phyloP scores from a whole-genome alignment of 2,329 filamentous ascomycete genomes.

The Juglanconis sp. region DNA sequence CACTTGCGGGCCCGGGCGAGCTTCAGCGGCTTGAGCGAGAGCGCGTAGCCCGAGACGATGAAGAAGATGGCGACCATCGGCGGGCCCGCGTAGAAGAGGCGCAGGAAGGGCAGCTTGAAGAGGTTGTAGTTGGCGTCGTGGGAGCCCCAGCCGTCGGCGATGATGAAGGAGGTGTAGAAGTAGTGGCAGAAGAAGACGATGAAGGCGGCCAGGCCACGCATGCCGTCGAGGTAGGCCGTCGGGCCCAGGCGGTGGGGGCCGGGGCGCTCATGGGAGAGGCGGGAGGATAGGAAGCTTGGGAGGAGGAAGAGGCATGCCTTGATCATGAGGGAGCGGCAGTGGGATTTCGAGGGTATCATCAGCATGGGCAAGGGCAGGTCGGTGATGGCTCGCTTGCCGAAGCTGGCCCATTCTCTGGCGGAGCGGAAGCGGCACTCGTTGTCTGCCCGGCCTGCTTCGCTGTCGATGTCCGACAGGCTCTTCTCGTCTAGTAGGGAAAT shows the following conservation, averaged over 20 bases:
- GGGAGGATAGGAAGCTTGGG: constrained; percentile 51
- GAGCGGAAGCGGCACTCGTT: constrained; percentile 32
- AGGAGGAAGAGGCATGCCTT: constrained; percentile 43
- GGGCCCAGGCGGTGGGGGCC: constrained; percentile 43
- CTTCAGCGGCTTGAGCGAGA: constrained; percentile 52
- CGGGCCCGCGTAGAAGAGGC: constrained; percentile 53
- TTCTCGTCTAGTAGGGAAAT: constrained; percentile 43
- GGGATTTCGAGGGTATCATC: constrained; percentile 17
- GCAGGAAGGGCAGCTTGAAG: constrained; percentile 51
- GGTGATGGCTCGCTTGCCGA: constrained; percentile 21
- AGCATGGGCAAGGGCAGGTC: constrained; percentile 32
- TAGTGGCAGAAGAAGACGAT: constrained; percentile 57
- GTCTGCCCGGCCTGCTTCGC: constrained; percentile 36
- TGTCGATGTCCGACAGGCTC: constrained; percentile 41
- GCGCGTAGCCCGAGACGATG: constrained; percentile 59
- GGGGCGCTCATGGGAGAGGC: constrained; percentile 36
- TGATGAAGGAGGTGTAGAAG: constrained; percentile 49
- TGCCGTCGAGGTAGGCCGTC: constrained; percentile 56
- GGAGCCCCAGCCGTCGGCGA: constrained; percentile 49
- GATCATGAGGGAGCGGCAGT: constrained; percentile 27
- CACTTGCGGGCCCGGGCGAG: constrained; percentile 28
- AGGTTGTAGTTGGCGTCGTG: constrained; percentile 41
- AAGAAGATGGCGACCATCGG: constrained; percentile 61
- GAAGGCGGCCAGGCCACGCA: constrained; percentile 54
- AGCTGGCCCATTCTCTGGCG: constrained; percentile 30